These are phyloP conservation scores for Backusella macrospora DNA, from an alignment of 192 early-diverging fungal species.

Conservation along the genomic window DNA sequence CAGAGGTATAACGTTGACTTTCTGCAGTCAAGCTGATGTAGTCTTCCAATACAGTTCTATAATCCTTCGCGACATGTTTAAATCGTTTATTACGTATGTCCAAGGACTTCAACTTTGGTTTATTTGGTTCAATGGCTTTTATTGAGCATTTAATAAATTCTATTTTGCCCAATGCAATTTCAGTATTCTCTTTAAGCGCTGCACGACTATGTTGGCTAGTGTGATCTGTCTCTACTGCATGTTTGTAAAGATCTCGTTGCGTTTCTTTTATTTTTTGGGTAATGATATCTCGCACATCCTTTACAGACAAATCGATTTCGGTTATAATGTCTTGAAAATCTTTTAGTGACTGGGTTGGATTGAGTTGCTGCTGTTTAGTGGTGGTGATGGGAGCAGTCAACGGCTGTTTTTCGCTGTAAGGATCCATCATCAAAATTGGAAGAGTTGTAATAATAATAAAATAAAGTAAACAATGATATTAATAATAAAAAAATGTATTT, in stretches of 20 bases:
- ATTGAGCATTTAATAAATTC: conserved; percentile 2
- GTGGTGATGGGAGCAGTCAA: not conserved
- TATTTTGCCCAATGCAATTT: not conserved
- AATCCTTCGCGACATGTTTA: not conserved
- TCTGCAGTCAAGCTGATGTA: not conserved
- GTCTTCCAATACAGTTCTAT: not conserved
- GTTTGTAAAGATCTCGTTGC: not conserved
- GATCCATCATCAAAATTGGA: not conserved
- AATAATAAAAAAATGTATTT: not conserved
- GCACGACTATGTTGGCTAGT: not conserved
- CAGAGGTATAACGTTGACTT: not conserved
- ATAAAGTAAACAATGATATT: not conserved
- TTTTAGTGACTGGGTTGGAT: not conserved
- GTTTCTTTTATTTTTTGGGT: not conserved
- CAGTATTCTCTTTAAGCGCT: not conserved
- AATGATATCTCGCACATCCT: not conserved
- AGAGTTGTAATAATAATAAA: not conserved
- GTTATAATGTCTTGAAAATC: not conserved
- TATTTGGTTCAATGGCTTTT: conserved; percentile 1
- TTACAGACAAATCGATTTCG: not conserved
- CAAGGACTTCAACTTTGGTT: conserved; percentile 2
- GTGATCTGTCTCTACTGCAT: not conserved
- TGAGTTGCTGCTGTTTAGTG: not conserved
- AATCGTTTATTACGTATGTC: conserved; percentile 3
- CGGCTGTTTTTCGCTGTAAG: conserved; percentile 4